phyloP scores from a whole-genome alignment of 192 early-diverging fungal species.

The Neocallimastix lanati region DNA sequence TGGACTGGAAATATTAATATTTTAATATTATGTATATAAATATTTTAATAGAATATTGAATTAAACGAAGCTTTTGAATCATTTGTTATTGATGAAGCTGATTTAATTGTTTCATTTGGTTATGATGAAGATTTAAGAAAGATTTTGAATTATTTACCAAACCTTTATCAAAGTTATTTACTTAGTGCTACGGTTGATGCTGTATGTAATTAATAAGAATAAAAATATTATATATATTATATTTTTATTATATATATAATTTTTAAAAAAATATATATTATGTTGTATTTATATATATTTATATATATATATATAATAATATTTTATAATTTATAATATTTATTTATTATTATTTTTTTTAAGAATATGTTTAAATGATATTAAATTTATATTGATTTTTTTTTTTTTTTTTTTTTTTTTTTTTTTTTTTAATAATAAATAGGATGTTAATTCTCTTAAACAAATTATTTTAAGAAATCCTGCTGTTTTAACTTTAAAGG shows the following conservation, averaged over 20 bases:
- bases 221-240: no score
- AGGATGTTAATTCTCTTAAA: conserved; percentile 75
- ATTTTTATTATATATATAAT: no score
- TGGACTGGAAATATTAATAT: no score
- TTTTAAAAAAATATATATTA: no score
- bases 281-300: no score
- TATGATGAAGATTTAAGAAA: conserved; percentile 75
- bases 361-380: no score
- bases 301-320: no score
- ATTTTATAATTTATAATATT: no score
- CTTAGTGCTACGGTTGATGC: conserved; percentile 78
- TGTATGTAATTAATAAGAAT: conserved; percentile 6
- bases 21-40: no score
- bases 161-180: conserved; percentile 81
- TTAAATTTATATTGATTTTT: no score
- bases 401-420: not conserved
- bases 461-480: conserved; percentile 68
- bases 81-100: conserved; percentile 91
- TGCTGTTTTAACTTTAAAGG: conserved; percentile 71
- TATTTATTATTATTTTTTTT: no score
- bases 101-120: conserved; percentile 83
- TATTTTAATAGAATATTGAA: conserved; percentile 13
- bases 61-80: conserved; percentile 46
- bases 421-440: not conserved
- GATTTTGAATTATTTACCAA: conserved; percentile 53